These are phyloP conservation scores for Tricharina praecox DNA, from an alignment of 495 filamentous ascomycete genomes.

Conservation along the genomic window DNA sequence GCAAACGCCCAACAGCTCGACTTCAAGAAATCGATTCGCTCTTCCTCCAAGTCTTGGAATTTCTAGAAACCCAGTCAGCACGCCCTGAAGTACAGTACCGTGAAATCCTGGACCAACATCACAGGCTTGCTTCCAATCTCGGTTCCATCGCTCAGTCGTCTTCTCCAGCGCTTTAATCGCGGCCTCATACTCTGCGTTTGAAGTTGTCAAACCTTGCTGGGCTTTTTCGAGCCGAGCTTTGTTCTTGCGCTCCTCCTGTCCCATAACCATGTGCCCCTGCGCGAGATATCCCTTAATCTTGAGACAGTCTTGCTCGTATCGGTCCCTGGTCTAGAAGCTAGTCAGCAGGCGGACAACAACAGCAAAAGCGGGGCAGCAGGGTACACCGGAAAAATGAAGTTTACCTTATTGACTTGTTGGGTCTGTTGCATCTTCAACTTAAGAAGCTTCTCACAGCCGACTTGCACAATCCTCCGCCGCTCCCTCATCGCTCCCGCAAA, in stretches of 20 bases:
- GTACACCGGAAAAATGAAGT: too few species aligned
- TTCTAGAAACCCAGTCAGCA: constrained; percentile 37
- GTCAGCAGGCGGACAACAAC: too few species aligned
- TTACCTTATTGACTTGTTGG: constrained; percentile 72
- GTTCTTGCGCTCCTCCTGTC: constrained; percentile 96
- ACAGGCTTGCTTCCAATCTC: constrained; percentile 93
- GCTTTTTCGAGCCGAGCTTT: constrained; percentile 98
- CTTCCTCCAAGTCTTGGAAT: constrained; percentile 98
- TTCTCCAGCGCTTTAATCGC: constrained; percentile 89
- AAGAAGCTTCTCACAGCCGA: constrained; percentile 76
- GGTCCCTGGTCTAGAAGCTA: constrained; percentile 54
- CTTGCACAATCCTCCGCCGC: constrained; percentile 86
- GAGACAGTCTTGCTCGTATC: constrained; percentile 90
- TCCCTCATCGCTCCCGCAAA: constrained; percentile 92
- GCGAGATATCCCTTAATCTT: constrained; percentile 97
- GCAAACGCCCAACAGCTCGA: constrained; percentile 95
- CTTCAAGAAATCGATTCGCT: constrained; percentile 90
- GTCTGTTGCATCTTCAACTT: constrained; percentile 90
- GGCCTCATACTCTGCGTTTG: constrained; percentile 82
- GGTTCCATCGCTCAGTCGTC: constrained; percentile 89
- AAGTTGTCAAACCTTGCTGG: constrained; percentile 76
- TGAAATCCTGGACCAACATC: constrained; percentile 50
- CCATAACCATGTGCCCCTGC: constrained; percentile 99
- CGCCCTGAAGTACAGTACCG: background rate
- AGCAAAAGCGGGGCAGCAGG: too few species aligned